Evolutionary conservation across 2,329 filamentous ascomycete species (phyloP).

Genomic region (Neofusicoccum cordaticola): DNA sequence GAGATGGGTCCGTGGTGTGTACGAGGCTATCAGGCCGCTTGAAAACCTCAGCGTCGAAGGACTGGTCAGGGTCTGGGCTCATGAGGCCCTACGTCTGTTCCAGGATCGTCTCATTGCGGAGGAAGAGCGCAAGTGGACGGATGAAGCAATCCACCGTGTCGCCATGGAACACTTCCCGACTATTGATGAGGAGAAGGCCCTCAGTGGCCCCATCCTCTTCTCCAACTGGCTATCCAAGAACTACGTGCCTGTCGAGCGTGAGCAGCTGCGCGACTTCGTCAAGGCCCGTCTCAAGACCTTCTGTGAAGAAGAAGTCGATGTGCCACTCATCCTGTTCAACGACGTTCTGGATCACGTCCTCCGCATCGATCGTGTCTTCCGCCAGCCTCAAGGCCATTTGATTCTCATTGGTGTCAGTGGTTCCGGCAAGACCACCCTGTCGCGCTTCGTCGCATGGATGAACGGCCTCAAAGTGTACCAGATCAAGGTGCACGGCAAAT

Average conservation of each 20-base stretch:
- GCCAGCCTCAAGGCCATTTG: conserved; percentile 95
- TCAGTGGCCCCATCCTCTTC: conserved; percentile 92
- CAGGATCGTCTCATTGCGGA: conserved; percentile 94
- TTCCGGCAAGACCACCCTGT: conserved; percentile 96
- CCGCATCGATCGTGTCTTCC: conserved; percentile 96
- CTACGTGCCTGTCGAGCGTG: conserved; percentile 93
- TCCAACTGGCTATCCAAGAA: conserved; percentile 99
- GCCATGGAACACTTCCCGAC: conserved; percentile 90
- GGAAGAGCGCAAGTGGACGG: conserved; percentile 92
- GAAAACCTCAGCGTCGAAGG: conserved; percentile 87
- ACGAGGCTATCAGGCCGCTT: conserved; percentile 91
- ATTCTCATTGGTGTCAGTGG: conserved; percentile 98
- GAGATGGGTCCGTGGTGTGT: conserved; percentile 94
- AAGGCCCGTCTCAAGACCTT: conserved; percentile 96
- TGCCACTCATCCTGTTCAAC: conserved; percentile 98
- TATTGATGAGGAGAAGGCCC: conserved; percentile 84
- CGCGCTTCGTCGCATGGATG: conserved; percentile 99
- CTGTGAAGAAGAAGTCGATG: conserved; percentile 98
- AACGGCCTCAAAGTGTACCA: conserved; percentile 98
- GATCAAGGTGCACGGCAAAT: conserved; percentile 99
- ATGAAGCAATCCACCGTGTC: conserved; percentile 80
- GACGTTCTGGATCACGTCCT: conserved; percentile 97
- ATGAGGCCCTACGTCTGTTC: conserved; percentile 93
- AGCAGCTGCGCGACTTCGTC: conserved; percentile 93
- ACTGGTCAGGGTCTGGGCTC: conserved; percentile 94